Base-by-base conservation (phyloP, 768 basidiomycete species). In the Serpula lacrymans region DNA sequence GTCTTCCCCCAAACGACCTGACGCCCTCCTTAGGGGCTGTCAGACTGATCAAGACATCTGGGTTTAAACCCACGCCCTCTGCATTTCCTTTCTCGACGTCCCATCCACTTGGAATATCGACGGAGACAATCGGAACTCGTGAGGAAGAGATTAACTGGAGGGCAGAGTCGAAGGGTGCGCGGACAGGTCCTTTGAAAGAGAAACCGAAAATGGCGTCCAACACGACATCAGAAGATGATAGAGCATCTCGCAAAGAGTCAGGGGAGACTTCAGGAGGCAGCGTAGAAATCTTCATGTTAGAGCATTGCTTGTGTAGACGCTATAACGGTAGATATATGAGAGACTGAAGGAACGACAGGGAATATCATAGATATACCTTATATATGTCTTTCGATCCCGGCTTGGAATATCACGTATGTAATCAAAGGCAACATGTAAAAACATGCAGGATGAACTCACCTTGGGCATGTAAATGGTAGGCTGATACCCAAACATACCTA, bases 91-190 rank as follows among this genome's bases (percentile, higher is more conserved):
- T 64, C 51, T 94, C 89, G 17, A 98, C 91, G 53, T 93, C 81
- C 96, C 96, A 99, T 6, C 94, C 96, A 1, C 87, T 90, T 0
- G 96, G 96, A 34, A 99, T 92, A 62, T 99, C 96, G 3, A 99
- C 86, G 2, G 88, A 90, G 20, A 99, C 78, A 53, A 97, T 87
- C 1, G 96, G 94, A 11, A 89, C 69, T 6, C 70, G 60, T 4
- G 83, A 81, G 12, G 70, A 55, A 2, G 75, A 68, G 31, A 96
- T 65, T 6, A 88, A 68, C 6, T 75, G 70, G 1, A 99, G 74
- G 27, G 83, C 84, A 0, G 65, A 55, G 51, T 91, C 82, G 63
- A 98, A 99, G 1, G 96, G 96, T 6, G 83, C 64, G 9, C 96
- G 84, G 5, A 93, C 75, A 25, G 96, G 94, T 0, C 87, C 85